A percentile compares a stretch with the other conserved stretches of the same genome.
Conservation (phyloP, 2,329 filamentous ascomycete species). For the Fusarium abutilonis region DNA sequence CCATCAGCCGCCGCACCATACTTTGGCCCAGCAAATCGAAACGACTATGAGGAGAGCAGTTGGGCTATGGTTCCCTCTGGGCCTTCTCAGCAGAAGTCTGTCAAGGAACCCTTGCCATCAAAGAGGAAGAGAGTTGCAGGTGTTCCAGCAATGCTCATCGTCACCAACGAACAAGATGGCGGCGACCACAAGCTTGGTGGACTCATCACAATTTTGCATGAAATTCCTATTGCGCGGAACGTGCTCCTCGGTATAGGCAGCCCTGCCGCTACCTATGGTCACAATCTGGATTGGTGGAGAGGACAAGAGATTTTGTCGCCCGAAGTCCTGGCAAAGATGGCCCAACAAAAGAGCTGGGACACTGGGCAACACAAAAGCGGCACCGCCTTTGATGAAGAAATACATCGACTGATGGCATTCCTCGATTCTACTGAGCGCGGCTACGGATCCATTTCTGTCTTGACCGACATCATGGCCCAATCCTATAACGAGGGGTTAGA, state of each 20-base stretch:
- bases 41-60: conserved; percentile 63
- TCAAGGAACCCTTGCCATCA: conserved; percentile 49
- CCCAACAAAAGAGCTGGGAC: conserved; percentile 47
- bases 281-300: conserved; percentile 69
- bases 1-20: conserved; percentile 53
- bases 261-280: conserved; percentile 61
- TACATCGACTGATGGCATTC: conserved; percentile 71
- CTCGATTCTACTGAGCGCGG: conserved; percentile 68
- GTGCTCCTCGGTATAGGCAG: conserved; percentile 58
- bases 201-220: conserved; percentile 67
- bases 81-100: conserved; percentile 40
- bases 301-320: conserved; percentile 61
- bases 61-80: conserved; percentile 67
- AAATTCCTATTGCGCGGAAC: conserved; percentile 68
- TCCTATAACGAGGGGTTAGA: conserved; percentile 50
- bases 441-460: conserved; percentile 64
- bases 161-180: conserved; percentile 47
- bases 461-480: conserved; percentile 53
- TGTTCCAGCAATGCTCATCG: conserved; percentile 63
- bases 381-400: conserved; percentile 60
- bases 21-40: conserved; percentile 69
- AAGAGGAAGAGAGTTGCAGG: conserved; percentile 54
- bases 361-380: conserved; percentile 39
- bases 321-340: conserved; percentile 50
- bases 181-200: conserved; percentile 59